Conservation (phyloP, 768 basidiomycete genomes). For the Naganishia antarctica region DNA sequence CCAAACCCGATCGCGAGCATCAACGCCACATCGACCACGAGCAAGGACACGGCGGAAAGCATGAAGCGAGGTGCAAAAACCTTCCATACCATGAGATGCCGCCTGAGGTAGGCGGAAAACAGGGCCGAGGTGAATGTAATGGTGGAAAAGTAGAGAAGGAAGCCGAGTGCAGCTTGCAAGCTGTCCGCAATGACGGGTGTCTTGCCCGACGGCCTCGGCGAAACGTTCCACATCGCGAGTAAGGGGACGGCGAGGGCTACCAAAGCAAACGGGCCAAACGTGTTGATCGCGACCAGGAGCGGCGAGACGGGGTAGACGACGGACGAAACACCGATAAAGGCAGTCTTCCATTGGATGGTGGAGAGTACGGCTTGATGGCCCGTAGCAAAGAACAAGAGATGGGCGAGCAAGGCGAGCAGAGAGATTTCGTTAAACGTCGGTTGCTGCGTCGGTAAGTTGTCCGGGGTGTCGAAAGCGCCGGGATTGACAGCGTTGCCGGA, state of each 20-base stretch:
- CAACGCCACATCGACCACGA: constrained; percentile 67
- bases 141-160: constrained; percentile 65
- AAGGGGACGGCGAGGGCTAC: constrained; percentile 65
- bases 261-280: constrained; percentile 67
- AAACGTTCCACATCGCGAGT: constrained; percentile 74
- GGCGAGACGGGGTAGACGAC: constrained; percentile 70
- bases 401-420: constrained; percentile 68
- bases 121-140: constrained; percentile 66
- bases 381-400: constrained; percentile 75
- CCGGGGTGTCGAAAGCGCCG: constrained; percentile 53
- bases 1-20: constrained; percentile 63
- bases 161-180: constrained; percentile 54
- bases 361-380: constrained; percentile 87
- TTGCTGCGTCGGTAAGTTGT: constrained; percentile 39
- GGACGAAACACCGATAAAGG: constrained; percentile 70
- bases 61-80: constrained; percentile 95
- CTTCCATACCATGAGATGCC: constrained; percentile 98
- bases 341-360: constrained; percentile 91
- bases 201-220: constrained; percentile 54
- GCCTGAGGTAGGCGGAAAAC: constrained; percentile 67
- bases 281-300: constrained; percentile 69
- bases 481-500: constrained; percentile 49
- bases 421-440: constrained; percentile 64
- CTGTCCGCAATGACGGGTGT: constrained; percentile 46
- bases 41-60: constrained; percentile 61